These are phyloP conservation scores for Fabrea salina DNA, from an alignment of 169 alveolate species.

Conservation along the genomic window DNA sequence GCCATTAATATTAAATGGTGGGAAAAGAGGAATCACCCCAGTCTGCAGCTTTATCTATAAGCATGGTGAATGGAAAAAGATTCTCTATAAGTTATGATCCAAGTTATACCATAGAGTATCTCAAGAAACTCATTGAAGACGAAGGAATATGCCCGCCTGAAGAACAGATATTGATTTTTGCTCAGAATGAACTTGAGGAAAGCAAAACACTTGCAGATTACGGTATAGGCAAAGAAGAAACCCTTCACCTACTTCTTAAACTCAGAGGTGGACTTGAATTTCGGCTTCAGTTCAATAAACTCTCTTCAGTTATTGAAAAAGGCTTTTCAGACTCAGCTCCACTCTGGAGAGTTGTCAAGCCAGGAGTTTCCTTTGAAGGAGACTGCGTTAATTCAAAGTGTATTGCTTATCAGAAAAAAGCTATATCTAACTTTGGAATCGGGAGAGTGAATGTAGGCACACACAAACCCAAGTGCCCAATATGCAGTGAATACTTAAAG, in stretches of 20 bases:
- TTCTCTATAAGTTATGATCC: too few relatives aligned
- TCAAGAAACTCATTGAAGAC: neutral
- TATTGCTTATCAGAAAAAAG: neutral
- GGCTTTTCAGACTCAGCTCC: neutral
- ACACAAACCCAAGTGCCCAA: neutral
- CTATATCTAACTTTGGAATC: neutral
- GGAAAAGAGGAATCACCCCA: too few relatives aligned
- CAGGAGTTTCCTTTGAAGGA: neutral
- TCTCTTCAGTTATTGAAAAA: neutral
- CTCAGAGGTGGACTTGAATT: neutral
- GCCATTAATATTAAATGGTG: too few relatives aligned
- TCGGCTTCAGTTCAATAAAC: neutral
- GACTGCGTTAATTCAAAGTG: neutral
- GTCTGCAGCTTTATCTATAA: too few relatives aligned
- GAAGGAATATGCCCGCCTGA: neutral
- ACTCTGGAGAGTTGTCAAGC: conserved; percentile 10
- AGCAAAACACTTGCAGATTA: conserved; percentile 48
- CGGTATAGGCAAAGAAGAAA: conserved; percentile 47
- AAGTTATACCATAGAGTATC: too few relatives aligned
- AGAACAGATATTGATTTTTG: neutral
- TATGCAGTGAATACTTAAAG: neutral
- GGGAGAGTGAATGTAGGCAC: neutral
- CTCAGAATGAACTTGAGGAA: neutral
- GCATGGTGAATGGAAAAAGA: too few relatives aligned
- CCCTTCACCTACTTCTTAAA: conserved; percentile 43